Percentiles rank a stretch among this genome's conserved stretches.
These are phyloP conservation scores for Aquilaria agallochum DNA, from an alignment of 441 rosid species.

Conservation along the genomic window DNA sequence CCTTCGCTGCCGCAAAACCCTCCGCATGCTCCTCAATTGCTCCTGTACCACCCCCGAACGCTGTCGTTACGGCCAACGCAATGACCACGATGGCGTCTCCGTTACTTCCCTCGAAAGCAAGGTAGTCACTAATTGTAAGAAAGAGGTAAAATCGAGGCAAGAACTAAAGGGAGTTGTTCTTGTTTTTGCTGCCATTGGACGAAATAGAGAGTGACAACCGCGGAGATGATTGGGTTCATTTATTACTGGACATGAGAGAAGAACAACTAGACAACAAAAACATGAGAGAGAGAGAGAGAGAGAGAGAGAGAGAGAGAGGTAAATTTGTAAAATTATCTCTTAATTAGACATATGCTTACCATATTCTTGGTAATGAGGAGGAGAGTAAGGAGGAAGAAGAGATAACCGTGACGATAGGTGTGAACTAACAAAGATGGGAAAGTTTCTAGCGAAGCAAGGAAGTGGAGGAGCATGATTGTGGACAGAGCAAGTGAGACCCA, in stretches of 20 bases:
- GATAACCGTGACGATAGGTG: not conserved
- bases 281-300: too few relatives aligned
- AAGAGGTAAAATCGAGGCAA: constrained; percentile 35
- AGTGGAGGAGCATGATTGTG: not conserved
- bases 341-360: too few relatives aligned
- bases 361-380: too few relatives aligned
- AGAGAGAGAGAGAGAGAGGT: too few relatives aligned
- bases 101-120: too few relatives aligned
- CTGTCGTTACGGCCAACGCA: constrained; percentile 23
- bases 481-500: too few relatives aligned
- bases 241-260: constrained; percentile 12
- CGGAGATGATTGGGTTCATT: constrained; percentile 21
- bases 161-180: constrained; percentile 70
- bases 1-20: constrained; percentile 80
- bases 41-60: constrained; percentile 35
- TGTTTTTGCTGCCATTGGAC: constrained; percentile 69
- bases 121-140: constrained; percentile 2
- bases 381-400: constrained; percentile 3
- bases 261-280: too few relatives aligned
- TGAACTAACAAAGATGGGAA: too few relatives aligned
- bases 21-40: constrained; percentile 67
- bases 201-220: constrained; percentile 22
- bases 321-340: too few relatives aligned
- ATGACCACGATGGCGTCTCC: constrained; percentile 7
- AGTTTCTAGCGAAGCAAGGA: constrained; percentile 7